Evolutionary conservation across 306 rosid species (phyloP), one percentile per base, ranked within the genome.

Genomic region (Betula pendula): DNA sequence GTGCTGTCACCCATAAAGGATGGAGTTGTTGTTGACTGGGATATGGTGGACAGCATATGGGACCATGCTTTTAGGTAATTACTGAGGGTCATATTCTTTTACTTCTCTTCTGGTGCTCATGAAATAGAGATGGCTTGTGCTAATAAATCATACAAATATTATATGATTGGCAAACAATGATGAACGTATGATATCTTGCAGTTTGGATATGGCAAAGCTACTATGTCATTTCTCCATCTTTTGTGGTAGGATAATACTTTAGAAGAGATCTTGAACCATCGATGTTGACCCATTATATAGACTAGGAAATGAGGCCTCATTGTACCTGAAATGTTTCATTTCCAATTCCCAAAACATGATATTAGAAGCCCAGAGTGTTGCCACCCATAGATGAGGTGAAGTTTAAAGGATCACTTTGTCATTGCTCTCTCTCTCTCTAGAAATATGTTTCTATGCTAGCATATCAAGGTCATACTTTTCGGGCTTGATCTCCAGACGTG

Each of bases 1-100:
- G 97, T 95, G 74, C 53, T 92, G 19, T 87, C 97, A 44, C 94
- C 97, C 6, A 58, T 92, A 29, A 95, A 90, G 86, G 97, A 95
- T 85, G 97, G 99, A 70, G 77, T 90, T 81, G 93, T 92, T 75
- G 92, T 90, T 82, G 97, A 95, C 81, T 95, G 99, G 97, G 99
- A 95, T 70, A 91, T 93, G 79, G 97, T 92, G 79, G 97, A 92
- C 82, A 88, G 86, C 88, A 92, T 95, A 81, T 95, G 97, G 99
- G 99, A 95, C 73, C 99, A 95, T 76, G 99, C 99, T 73, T 89
- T 95, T 79, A 90, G 97, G 99, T 95, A 70, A 25, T 44, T 80
- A 40, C 70, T 71, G 72, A 78, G 72, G 60, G 10, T 85, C 45
- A 79, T 20, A 71, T 48, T 60, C 15, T 24, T 15, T 52, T 52